A percentile compares a stretch with the other conserved stretches of the same genome.
These are phyloP conservation scores for Coix lacrymajobi DNA, from an alignment of 176 grass and related monocot genomes.

Conservation along the genomic window DNA sequence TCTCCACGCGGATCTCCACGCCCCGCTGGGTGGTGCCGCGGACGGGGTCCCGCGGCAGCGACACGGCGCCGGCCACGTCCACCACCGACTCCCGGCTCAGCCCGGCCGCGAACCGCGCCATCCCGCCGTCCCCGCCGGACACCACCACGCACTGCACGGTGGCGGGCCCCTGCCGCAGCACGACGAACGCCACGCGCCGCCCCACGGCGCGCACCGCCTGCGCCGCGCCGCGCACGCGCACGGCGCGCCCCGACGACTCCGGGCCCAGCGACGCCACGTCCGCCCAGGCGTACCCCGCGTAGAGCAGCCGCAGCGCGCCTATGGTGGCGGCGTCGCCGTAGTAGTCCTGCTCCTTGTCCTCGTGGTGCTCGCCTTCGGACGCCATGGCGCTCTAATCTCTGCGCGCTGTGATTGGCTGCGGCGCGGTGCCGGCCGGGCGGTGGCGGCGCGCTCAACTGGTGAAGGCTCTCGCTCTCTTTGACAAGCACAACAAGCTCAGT, in stretches of 20 bases:
- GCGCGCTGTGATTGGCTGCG: not conserved
- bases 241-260: slow-evolving; percentile 16
- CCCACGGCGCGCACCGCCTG: slow-evolving; percentile 48
- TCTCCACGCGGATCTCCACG: slow-evolving; percentile 66
- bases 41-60: slow-evolving; percentile 48
- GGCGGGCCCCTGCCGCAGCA: slow-evolving; percentile 42
- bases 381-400: slow-evolving; percentile 11
- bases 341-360: not conserved
- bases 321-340: not conserved
- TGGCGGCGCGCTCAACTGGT: not conserved
- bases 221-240: slow-evolving; percentile 47
- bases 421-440: too few species aligned
- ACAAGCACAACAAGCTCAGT: not conserved
- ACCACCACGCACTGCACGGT: slow-evolving; percentile 72
- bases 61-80: slow-evolving; percentile 57
- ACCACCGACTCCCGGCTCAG: slow-evolving; percentile 69
- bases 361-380: not conserved
- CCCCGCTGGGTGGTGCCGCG: slow-evolving; percentile 66
- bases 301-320: not conserved
- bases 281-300: slow-evolving; percentile 35
- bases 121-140: slow-evolving; percentile 22
- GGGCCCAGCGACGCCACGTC: slow-evolving; percentile 31
- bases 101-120: slow-evolving; percentile 54
- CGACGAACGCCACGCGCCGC: slow-evolving; percentile 58
- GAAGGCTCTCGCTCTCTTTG: not conserved